Evolutionary conservation across 768 basidiomycete species (phyloP), one percentile per base, ranked within the genome.

Genomic region (Suillus spraguei): DNA sequence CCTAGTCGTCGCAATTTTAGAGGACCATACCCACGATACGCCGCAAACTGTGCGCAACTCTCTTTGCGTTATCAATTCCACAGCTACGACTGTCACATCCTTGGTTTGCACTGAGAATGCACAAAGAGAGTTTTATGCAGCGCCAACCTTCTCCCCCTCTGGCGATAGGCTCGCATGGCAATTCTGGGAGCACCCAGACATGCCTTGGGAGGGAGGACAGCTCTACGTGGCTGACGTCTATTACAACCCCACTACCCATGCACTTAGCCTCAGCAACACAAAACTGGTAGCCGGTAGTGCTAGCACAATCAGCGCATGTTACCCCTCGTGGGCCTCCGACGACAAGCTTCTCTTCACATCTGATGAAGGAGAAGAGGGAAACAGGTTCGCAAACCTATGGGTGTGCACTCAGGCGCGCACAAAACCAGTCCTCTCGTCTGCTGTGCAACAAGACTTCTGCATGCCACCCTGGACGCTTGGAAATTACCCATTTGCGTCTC

Each of bases 171-270:
- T 92, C 20, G 82, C 81, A 1, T 93, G 87, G 86, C 77, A 85
- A 47, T 80, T 87, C 64, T 91, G 90, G 91, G 81, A 73, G 65
- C 88, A 88, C 59, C 87, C 88, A 0, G 81, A 87, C 64, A 87
- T 88, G 87, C 85, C 90, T 16, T 93, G 89, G 89, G 85, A 89
- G 67, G 87, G 86, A 4, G 77, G 82, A 1, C 75, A 83, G 67
- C 78, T 91, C 63, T 78, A 81, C 70, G 68, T 87, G 39, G 89
- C 83, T 0, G 76, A 83, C n/a, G 76, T 88, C 39, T 47, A 62
- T 5, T 56, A 77, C n/a, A 63, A 59, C 20, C 61, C 69, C 32
- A 66, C 73, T 41, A 64, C 50, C 4, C 56, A 58, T 20, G 28
- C 22, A 11, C 24, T 58, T 39, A 58, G 56, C 56, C 10, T 58